These are phyloP conservation scores for Fonsecaea multimorphosa DNA, from an alignment of 2,329 filamentous ascomycete genomes.

Conservation along the genomic window DNA sequence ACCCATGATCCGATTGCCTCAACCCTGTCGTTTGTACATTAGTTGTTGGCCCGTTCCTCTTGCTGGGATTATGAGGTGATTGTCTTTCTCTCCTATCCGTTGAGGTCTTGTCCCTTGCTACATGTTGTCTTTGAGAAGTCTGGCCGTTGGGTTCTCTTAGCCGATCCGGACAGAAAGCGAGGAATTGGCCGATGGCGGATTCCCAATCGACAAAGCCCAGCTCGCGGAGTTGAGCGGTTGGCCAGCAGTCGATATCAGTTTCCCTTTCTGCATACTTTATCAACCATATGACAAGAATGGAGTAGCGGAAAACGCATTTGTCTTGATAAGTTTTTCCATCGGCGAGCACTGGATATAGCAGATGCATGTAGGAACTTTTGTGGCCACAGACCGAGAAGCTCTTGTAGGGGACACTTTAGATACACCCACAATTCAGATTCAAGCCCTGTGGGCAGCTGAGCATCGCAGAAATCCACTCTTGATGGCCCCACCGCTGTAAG, in stretches of 20 bases:
- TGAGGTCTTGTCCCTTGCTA: background rate
- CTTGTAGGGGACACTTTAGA: background rate
- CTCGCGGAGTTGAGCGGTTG: background rate
- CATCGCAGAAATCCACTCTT: background rate
- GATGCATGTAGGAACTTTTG: background rate
- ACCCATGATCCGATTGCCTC: slow-evolving; percentile 24
- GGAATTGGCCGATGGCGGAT: background rate
- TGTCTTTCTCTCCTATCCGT: background rate
- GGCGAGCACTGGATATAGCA: background rate
- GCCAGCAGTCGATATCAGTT: background rate
- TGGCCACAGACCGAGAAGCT: background rate
- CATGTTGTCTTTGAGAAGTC: background rate
- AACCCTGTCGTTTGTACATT: background rate
- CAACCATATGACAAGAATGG: background rate
- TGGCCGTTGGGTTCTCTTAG: too few relatives aligned
- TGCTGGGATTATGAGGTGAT: background rate
- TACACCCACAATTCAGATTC: background rate
- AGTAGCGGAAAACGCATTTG: background rate
- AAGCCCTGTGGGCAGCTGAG: too few relatives aligned
- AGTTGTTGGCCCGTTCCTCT: background rate
- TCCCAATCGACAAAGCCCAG: background rate
- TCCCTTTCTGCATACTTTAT: background rate
- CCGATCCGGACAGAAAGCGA: background rate
- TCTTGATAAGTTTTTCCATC: background rate
- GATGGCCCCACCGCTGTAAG: background rate